Percentiles rank a stretch among this genome's conserved stretches.
phyloP scores from a whole-genome alignment of 2,329 filamentous ascomycete genomes.

The Aureobasidium sp. region DNA sequence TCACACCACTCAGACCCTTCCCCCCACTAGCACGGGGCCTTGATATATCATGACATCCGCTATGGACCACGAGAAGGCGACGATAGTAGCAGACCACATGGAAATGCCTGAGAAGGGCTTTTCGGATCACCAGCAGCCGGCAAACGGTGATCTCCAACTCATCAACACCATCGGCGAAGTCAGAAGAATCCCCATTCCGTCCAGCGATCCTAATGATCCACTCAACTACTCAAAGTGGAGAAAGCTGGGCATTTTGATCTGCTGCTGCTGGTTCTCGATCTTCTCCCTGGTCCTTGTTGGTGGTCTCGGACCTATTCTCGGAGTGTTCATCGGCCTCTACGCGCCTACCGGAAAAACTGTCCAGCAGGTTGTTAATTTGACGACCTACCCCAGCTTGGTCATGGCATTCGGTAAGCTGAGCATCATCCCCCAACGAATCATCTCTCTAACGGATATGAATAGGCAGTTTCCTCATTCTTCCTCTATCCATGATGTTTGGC shows the following conservation, averaged over 20 bases:
- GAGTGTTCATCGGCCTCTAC: constrained; percentile 30
- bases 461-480: constrained; percentile 33
- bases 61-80: constrained; percentile 16
- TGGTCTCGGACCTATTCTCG: constrained; percentile 39
- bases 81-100: constrained; percentile 17
- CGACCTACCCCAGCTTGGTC: constrained; percentile 34
- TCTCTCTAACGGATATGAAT: background rate
- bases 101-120: constrained; percentile 8
- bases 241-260: constrained; percentile 26
- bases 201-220: constrained; percentile 24
- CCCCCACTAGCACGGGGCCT: background rate
- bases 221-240: constrained; percentile 26
- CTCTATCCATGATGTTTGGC: constrained; percentile 34
- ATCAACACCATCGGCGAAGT: constrained; percentile 20
- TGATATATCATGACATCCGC: background rate
- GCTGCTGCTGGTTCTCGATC: constrained; percentile 29
- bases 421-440: background rate
- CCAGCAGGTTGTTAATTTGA: constrained; percentile 29
- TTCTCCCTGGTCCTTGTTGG: constrained; percentile 43
- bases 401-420: constrained; percentile 31
- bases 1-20: background rate
- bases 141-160: constrained; percentile 19
- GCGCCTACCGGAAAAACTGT: constrained; percentile 21
- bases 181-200: constrained; percentile 22
- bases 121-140: background rate